These are phyloP conservation scores for Ilyonectria destructans DNA, from an alignment of 2,329 filamentous ascomycete species.

Conservation along the genomic window DNA sequence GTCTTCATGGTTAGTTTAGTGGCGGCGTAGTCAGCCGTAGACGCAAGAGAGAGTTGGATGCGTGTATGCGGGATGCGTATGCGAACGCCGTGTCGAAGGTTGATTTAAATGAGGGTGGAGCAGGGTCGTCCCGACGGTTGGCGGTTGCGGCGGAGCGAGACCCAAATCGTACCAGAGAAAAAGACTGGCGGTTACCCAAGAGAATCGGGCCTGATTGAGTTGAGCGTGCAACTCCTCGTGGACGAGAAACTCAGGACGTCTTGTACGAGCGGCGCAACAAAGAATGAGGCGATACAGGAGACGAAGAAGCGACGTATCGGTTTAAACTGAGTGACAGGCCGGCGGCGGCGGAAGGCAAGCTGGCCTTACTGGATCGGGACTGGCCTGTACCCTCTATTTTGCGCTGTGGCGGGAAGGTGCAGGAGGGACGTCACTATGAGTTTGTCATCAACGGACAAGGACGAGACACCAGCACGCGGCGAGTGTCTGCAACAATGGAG, in stretches of 20 bases:
- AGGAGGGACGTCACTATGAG: conserved; percentile 13
- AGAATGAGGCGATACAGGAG: conserved; percentile 23
- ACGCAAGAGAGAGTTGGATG: conserved; percentile 10
- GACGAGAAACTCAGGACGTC: neutral
- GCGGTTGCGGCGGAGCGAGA: neutral
- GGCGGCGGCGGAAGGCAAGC: conserved; percentile 18
- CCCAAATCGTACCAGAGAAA: neutral
- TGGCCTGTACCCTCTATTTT: conserved; percentile 21
- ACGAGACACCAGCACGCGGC: neutral
- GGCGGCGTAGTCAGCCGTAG: conserved; percentile 19
- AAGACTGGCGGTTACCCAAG: neutral
- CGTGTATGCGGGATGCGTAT: neutral
- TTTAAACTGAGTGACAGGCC: conserved; percentile 17
- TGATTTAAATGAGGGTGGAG: conserved; percentile 11
- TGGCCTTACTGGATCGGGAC: conserved; percentile 30
- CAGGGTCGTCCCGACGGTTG: neutral
- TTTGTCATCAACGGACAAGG: conserved; percentile 20
- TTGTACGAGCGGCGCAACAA: neutral
- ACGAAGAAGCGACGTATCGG: conserved; percentile 32
- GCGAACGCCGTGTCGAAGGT: neutral
- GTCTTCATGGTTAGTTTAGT: conserved; percentile 63
- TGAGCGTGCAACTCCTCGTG: neutral
- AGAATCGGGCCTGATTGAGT: neutral
- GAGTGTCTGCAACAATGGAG: neutral
- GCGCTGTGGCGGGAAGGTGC: neutral